These are phyloP conservation scores for Calonectria naviculata DNA, from an alignment of 2,329 filamentous ascomycete species.

Conservation along the genomic window DNA sequence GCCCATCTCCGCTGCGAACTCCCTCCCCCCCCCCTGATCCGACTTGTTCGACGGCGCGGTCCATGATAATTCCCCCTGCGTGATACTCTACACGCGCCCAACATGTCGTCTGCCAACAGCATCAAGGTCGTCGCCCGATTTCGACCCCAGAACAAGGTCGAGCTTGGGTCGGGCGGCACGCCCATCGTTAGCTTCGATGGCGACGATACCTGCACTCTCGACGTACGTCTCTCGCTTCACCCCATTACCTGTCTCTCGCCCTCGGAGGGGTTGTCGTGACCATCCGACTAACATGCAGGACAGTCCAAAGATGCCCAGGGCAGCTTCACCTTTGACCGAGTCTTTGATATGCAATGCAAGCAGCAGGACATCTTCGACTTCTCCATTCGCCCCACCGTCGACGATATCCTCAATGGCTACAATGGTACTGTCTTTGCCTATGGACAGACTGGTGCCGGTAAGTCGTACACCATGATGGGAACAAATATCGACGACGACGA, in stretches of 20 bases:
- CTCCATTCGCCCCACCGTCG: constrained; percentile 94
- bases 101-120: constrained; percentile 70
- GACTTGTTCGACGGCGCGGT: constrained; percentile 27
- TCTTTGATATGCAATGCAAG: constrained; percentile 93
- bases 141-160: constrained; percentile 94
- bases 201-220: constrained; percentile 88
- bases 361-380: constrained; percentile 98
- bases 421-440: constrained; percentile 99
- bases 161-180: constrained; percentile 89
- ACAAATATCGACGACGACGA: constrained; percentile 90
- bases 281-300: constrained; percentile 38
- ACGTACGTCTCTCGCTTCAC: constrained; percentile 67
- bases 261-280: constrained; percentile 9
- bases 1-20: constrained; percentile 36
- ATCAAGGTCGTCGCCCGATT: constrained; percentile 97
- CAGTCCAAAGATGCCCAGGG: constrained; percentile 87
- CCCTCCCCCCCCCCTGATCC: constrained; percentile 25
- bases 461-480: constrained; percentile 93
- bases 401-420: constrained; percentile 98
- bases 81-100: constrained; percentile 36
- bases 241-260: neutral
- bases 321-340: constrained; percentile 95
- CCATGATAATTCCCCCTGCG: constrained; percentile 40
- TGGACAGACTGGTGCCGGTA: constrained; percentile 97
- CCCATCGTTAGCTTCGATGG: constrained; percentile 91